Conservation (phyloP, 495 filamentous ascomycete genomes). For the Thermochaetoides thermophila region DNA sequence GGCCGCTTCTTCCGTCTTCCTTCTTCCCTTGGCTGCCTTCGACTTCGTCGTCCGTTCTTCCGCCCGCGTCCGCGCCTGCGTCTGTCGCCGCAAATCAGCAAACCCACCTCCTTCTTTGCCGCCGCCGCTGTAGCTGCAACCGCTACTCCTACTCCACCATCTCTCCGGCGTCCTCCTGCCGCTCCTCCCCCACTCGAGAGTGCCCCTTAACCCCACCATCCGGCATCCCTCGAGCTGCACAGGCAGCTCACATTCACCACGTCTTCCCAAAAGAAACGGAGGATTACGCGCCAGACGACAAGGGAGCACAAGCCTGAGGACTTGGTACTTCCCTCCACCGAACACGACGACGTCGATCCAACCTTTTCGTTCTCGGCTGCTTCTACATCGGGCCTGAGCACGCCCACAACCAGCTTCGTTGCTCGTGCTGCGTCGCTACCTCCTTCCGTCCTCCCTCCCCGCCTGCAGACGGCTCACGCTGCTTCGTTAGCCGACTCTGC, state of each 20-base stretch:
- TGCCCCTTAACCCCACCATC: too few species aligned
- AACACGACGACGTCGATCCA: conserved; percentile 29
- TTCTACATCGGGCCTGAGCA: conserved; percentile 20
- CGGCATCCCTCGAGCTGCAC: conserved; percentile 31
- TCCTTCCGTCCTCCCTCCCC: conserved; percentile 31
- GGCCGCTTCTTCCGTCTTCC: conserved; percentile 1
- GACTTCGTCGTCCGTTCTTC: not conserved
- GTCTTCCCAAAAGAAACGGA: conserved; percentile 85
- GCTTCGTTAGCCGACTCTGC: conserved; percentile 36
- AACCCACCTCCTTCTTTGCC: not conserved
- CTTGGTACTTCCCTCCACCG: conserved; percentile 33
- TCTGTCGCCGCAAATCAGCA: not conserved
- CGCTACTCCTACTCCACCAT: not conserved
- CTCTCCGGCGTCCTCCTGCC: not conserved
- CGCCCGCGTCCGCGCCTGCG: not conserved
- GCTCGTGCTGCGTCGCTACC: conserved; percentile 44
- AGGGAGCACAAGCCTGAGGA: conserved; percentile 24
- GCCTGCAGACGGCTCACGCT: conserved; percentile 33
- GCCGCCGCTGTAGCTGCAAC: too few species aligned
- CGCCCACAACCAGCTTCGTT: conserved; percentile 45
- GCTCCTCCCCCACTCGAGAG: not conserved
- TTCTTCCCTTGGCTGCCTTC: conserved; percentile 1
- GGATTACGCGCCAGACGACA: conserved; percentile 46
- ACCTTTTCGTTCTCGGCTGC: conserved; percentile 25
- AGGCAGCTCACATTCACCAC: conserved; percentile 69